Base-by-base conservation (phyloP, 768 basidiomycete genomes). In the Suillus subalutaceus region DNA sequence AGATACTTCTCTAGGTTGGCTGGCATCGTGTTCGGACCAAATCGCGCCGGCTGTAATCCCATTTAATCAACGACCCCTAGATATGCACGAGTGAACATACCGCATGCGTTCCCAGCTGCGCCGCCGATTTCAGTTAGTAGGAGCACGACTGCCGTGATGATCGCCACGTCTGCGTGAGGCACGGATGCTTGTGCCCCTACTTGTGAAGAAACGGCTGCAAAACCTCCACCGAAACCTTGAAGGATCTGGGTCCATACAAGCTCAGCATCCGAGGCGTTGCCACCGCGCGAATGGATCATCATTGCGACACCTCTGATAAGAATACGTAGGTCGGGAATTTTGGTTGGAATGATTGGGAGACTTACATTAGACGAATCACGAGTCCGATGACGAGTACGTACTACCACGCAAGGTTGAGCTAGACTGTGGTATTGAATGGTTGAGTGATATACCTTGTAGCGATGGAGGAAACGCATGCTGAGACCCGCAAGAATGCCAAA, bases 161-260 rank as follows among this genome's bases (percentile, higher is more conserved):
- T 87, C 0, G 88, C 90, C 7, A 91, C 86, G 65, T 91, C 90
- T 13, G 74, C 73, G 70, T 90, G 90, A 0, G 85, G 79, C 4
- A 90, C 90, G 13, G 85, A 79, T 4, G 88, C 90, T 71, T 91
- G 90, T 4, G 89, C 85, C 38, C 83, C 85, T 44, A 89, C 87
- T 71, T 87, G 87, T 1, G 82, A 74, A 6, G 85, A 73, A 50
- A 87, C 78, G 9, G 84, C 84, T 4, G 90, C 89, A 64, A 92
- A 82, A 18, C 90, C 91, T 16, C 91, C 91, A 20, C 91, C 91
- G 10, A 88, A 78, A 57, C 91, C 91, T 77, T 92, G 91, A 18
- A 93, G 79, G 60, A 92, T 75, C 69, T 93, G 91, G 26, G 84
- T 86, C 77, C 85, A 81, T 5, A 92, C 87, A 37, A 92, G 80